Conservation (phyloP, 805 yeast species). For the Yarrowia sp. region DNA sequence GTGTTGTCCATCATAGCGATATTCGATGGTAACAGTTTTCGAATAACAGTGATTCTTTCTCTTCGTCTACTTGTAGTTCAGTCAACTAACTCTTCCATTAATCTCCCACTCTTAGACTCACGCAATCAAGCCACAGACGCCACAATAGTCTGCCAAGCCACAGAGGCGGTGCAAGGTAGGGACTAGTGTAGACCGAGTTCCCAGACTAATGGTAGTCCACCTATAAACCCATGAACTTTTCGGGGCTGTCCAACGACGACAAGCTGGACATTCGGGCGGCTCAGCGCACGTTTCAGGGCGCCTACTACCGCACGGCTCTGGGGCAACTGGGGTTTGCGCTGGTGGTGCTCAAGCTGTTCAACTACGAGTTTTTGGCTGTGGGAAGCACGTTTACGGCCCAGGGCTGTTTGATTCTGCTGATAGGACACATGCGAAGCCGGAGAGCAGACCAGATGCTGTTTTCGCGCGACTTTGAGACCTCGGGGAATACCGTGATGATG, state of each 20-base stretch:
- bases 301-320: slow-evolving; percentile 75
- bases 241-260: slow-evolving; percentile 11
- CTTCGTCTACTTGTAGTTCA: no score
- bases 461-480: slow-evolving; percentile 13
- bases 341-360: slow-evolving; percentile 68
- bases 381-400: slow-evolving; percentile 71
- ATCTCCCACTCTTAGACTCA: background rate
- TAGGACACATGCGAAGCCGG: slow-evolving; percentile 3
- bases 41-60: no score
- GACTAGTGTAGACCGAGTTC: background rate
- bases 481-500: slow-evolving; percentile 16
- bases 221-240: slow-evolving; percentile 2
- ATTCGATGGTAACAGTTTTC: no score
- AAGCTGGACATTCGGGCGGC: slow-evolving; percentile 32
- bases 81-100: no score
- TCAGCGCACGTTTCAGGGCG: slow-evolving; percentile 85
- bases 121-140: slow-evolving; percentile 37
- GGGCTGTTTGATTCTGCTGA: slow-evolving; percentile 52
- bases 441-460: background rate
- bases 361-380: slow-evolving; percentile 66
- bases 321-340: slow-evolving; percentile 73
- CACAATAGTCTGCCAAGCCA: background rate
- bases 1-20: no score
- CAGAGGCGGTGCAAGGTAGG: slow-evolving; percentile 12
- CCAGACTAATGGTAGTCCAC: background rate